Percentiles rank a stretch among this genome's conserved stretches.
These are phyloP conservation scores for Fusarium acutatum DNA, from an alignment of 2,329 filamentous ascomycete species.

Conservation along the genomic window DNA sequence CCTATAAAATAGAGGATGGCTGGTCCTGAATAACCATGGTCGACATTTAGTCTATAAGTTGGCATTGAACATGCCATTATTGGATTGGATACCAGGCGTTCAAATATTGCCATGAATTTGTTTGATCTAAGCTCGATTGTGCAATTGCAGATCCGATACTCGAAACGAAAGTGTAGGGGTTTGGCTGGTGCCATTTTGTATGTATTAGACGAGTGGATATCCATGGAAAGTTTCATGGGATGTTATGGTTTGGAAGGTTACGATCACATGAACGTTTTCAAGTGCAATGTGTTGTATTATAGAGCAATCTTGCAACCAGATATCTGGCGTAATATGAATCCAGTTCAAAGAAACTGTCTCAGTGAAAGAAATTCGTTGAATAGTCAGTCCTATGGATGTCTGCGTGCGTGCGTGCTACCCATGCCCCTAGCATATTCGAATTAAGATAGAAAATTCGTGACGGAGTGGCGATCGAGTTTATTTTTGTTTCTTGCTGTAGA, in stretches of 20 bases:
- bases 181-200: neutral
- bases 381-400: neutral
- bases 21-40: neutral
- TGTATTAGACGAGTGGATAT: neutral
- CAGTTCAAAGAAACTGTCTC: neutral
- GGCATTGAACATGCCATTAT: neutral
- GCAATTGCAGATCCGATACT: neutral
- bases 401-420: neutral
- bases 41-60: neutral
- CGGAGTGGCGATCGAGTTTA: neutral
- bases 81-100: constrained; percentile 11
- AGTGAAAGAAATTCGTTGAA: neutral
- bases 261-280: neutral
- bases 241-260: neutral
- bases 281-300: neutral
- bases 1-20: neutral
- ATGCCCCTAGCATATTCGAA: neutral
- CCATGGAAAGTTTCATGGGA: neutral
- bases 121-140: neutral
- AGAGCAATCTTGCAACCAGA: neutral
- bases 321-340: neutral
- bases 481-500: constrained; percentile 37
- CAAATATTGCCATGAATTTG: constrained; percentile 9
- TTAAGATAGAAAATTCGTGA: neutral
- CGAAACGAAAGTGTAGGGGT: constrained; percentile 1